These are phyloP conservation scores for Hydnomerulius pinastri DNA, from an alignment of 768 basidiomycete genomes.

Conservation along the genomic window DNA sequence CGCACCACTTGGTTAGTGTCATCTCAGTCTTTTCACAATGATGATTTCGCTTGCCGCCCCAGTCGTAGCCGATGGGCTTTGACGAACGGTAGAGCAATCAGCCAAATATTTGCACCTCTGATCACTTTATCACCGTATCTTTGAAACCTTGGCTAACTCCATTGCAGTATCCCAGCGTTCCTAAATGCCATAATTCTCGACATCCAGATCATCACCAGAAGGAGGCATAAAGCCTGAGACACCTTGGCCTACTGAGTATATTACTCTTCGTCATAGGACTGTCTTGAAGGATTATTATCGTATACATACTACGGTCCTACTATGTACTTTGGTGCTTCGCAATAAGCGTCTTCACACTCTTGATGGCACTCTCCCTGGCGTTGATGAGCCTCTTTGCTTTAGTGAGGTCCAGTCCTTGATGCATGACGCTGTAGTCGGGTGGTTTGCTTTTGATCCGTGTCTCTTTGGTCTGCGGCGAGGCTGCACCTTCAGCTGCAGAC, in stretches of 20 bases:
- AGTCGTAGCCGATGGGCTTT: constrained; percentile 63
- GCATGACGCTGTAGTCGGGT: constrained; percentile 49
- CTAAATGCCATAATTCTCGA: background rate
- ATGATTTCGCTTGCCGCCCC: constrained; percentile 77
- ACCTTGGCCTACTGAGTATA: too few species aligned
- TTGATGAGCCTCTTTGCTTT: constrained; percentile 69
- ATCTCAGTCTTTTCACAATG: constrained; percentile 27
- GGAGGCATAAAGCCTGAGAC: too few species aligned
- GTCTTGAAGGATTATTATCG: background rate
- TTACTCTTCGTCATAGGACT: too few species aligned
- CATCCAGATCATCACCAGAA: too few species aligned
- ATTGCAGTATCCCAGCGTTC: background rate
- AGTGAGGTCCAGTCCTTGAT: constrained; percentile 48
- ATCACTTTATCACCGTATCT: constrained; percentile 23
- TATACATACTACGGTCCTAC: constrained; percentile 1
- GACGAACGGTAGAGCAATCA: constrained; percentile 68
- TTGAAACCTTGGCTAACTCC: constrained; percentile 15
- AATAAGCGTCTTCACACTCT: constrained; percentile 57
- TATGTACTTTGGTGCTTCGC: constrained; percentile 35
- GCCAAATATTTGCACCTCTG: constrained; percentile 72
- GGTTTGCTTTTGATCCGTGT: constrained; percentile 22
- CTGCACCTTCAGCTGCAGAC: background rate
- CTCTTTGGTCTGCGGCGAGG: background rate
- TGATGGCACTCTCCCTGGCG: constrained; percentile 70
- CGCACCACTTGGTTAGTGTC: constrained; percentile 30